Percentiles rank a stretch among this genome's conserved stretches.
Evolutionary conservation across 208 protist species (phyloP).

Genomic region (Phytomonas francai): DNA sequence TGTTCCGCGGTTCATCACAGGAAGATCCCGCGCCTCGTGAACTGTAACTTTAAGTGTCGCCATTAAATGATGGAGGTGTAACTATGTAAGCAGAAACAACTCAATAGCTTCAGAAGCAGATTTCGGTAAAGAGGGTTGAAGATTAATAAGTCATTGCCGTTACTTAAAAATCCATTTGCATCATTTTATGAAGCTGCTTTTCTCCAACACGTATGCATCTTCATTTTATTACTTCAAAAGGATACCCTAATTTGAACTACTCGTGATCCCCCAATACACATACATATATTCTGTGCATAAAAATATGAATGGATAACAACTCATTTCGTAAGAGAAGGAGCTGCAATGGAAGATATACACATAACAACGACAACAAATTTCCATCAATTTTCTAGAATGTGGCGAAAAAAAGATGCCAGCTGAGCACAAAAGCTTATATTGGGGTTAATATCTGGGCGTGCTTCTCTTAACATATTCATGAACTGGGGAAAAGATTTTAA

Average conservation of each 20-base stretch:
- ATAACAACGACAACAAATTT: slow-evolving; percentile 3
- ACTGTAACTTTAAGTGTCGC: slow-evolving; percentile 87
- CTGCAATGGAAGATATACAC: not conserved
- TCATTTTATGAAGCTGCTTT: not conserved
- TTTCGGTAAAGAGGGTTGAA: not conserved
- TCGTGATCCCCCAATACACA: slow-evolving; percentile 8
- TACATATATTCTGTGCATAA: not conserved
- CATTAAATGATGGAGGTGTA: slow-evolving; percentile 23
- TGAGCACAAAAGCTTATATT: not conserved
- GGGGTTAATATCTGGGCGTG: not conserved
- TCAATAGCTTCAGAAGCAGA: not conserved
- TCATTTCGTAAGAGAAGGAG: not conserved
- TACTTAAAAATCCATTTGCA: not conserved
- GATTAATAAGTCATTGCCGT: not conserved
- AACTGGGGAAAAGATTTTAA: not conserved
- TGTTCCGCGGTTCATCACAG: slow-evolving; percentile 86
- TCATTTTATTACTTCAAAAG: not conserved
- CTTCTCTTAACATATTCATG: not conserved
- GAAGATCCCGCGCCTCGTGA: slow-evolving; percentile 86
- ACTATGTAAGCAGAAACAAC: not conserved
- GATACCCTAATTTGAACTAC: not conserved
- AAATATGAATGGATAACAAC: not conserved
- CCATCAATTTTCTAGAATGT: not conserved
- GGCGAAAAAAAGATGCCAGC: not conserved
- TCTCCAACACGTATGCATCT: not conserved